A percentile compares a stretch with the other conserved stretches of the same genome.
phyloP scores from a whole-genome alignment of 2,329 filamentous ascomycete species.

The Anisogramma anomala region DNA sequence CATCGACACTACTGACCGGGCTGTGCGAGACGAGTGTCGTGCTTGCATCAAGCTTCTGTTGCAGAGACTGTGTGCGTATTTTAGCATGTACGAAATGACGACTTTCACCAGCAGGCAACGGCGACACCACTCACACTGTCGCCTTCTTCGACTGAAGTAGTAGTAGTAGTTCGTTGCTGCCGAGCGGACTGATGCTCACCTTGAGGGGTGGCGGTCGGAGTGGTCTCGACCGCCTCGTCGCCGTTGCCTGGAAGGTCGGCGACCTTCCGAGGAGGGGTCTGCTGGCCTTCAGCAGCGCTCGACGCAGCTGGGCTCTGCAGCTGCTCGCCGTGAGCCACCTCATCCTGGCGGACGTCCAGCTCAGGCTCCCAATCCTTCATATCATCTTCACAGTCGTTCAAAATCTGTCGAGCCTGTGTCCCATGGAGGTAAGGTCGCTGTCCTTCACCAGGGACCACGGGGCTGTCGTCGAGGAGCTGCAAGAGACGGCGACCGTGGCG shows the following conservation, averaged over 20 bases:
- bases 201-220: conserved; percentile 7
- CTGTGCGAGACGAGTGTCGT: conserved; percentile 6
- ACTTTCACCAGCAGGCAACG: not conserved
- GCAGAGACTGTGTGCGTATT: conserved; percentile 8
- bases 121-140: not conserved
- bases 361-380: conserved; percentile 61
- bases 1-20: conserved; percentile 11
- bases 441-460: conserved; percentile 75
- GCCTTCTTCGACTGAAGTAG: not conserved
- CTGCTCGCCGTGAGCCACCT: conserved; percentile 1
- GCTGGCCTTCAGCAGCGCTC: not conserved
- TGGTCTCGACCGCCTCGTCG: conserved; percentile 1
- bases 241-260: not conserved
- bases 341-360: conserved; percentile 20
- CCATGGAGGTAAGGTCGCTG: conserved; percentile 56
- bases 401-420: conserved; percentile 64
- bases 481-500: conserved; percentile 79
- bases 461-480: conserved; percentile 76
- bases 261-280: not conserved
- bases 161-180: not conserved
- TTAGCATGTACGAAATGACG: conserved; percentile 3
- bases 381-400: conserved; percentile 87
- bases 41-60: conserved; percentile 11
- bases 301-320: conserved; percentile 5
- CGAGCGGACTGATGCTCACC: conserved; percentile 9